Evolutionary conservation across 345 rosid species (phyloP).

Genomic region (Acer yangbiense): DNA sequence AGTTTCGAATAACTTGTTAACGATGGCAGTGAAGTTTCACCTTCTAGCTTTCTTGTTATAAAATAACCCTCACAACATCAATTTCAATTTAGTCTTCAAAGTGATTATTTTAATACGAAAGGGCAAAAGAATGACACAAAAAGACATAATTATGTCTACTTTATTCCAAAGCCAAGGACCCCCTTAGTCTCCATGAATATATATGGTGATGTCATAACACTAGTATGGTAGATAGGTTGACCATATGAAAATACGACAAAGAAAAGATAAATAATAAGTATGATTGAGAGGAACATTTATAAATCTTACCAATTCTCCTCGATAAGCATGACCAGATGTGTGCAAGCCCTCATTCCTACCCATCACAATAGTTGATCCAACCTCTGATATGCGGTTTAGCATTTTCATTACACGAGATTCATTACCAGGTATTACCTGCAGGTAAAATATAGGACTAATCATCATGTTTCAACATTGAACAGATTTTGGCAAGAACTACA

Average conservation of each 20-base stretch:
- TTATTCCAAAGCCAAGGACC: too few species aligned
- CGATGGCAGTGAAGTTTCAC: too few species aligned
- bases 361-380: slow-evolving; percentile 88
- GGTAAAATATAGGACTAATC: slow-evolving; percentile 17
- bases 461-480: slow-evolving; percentile 13
- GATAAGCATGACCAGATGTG: slow-evolving; percentile 97
- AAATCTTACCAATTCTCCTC: slow-evolving; percentile 82
- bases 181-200: too few species aligned
- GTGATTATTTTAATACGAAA: too few species aligned
- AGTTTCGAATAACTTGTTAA: too few species aligned
- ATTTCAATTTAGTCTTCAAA: too few species aligned
- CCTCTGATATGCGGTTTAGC: slow-evolving; percentile 93
- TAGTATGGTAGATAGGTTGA: neutral
- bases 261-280: neutral
- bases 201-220: too few species aligned
- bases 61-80: too few species aligned
- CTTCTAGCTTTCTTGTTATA: too few species aligned
- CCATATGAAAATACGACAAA: neutral
- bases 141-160: too few species aligned
- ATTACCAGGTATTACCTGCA: slow-evolving; percentile 96
- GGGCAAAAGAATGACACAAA: too few species aligned
- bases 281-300: slow-evolving; percentile 10
- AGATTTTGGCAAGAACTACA: slow-evolving; percentile 3
- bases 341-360: slow-evolving; percentile 87
- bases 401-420: slow-evolving; percentile 97